phyloP scores from a whole-genome alignment of 169 alveolate genomes.

The Condylostoma magnum region DNA sequence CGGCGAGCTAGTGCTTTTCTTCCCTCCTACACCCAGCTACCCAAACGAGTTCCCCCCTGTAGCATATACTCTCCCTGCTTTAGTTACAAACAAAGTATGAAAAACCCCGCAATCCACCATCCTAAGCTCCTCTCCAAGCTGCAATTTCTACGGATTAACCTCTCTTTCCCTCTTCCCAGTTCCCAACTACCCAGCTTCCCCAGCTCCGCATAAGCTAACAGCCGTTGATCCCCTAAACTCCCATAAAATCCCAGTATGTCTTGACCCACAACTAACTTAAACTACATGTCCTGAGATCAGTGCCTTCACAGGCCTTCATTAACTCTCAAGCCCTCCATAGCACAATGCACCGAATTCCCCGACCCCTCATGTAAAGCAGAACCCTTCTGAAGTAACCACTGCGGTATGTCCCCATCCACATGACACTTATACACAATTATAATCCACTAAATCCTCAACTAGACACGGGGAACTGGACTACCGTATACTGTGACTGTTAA shows the following conservation, averaged over 20 bases:
- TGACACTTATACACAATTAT: background rate
- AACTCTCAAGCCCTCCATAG: background rate
- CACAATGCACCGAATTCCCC: conserved; percentile 33
- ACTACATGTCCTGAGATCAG: background rate
- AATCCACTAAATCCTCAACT: conserved; percentile 1
- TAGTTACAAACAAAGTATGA: conserved; percentile 51
- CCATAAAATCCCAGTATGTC: conserved; percentile 14
- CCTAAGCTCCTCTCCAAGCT: background rate
- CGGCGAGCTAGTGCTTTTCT: conserved; percentile 20
- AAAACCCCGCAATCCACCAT: conserved; percentile 54
- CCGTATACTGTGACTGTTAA: background rate
- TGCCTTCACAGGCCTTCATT: background rate
- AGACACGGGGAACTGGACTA: conserved; percentile 6
- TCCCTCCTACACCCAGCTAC: conserved; percentile 42
- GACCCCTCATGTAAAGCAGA: conserved; percentile 12
- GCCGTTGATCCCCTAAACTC: conserved; percentile 12
- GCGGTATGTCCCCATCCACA: conserved; percentile 37
- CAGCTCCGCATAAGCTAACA: conserved; percentile 47
- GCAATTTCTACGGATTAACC: background rate
- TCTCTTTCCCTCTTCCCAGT: conserved; percentile 33
- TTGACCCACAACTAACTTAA: conserved; percentile 9
- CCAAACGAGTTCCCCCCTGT: conserved; percentile 58
- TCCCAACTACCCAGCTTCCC: conserved; percentile 59
- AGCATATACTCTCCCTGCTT: conserved; percentile 49
- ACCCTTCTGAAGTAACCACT: conserved; percentile 15